Base-by-base conservation (phyloP, 306 rosid species). In the Prunus dulcis region DNA sequence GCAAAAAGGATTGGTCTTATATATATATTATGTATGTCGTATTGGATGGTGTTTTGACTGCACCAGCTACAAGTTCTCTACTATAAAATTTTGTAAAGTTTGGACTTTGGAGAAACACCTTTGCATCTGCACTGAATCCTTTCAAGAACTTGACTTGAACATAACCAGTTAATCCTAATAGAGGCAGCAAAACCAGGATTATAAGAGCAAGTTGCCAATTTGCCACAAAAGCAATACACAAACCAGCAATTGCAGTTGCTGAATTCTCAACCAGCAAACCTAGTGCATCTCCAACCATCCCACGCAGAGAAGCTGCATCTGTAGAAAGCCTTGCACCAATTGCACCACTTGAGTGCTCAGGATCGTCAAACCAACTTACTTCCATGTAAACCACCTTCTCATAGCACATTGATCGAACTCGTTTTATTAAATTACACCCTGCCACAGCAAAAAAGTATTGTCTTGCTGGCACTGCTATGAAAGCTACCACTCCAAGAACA, bases 211-310 rank as follows among this genome's bases (percentile, higher is more conserved):
- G 80, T 82, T 80, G 85, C 96, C 93, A 91, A 65, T 81, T 87
- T 68, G 98, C 87, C 60, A 51, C 76, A 51, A 90, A 93, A 71
- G 94, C 88, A 79, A 91, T 86, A 50, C 79, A 67, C 81, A 91
- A 76, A 65, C 90, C 96, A 55, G 89, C 78, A 79, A 88, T 68
- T 14, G 88, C 60, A 67, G 72, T 75, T 9, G 87, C 55, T 53
- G 61, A 70, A 73, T 89, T 91, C 80, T 93, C 91, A 47, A 89
- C 93, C 43, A 89, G 12, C 73, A 87, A 82, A 56, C 88, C 89
- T 18, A 93, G 87, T 14, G 96, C 85, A 76, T 93, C 98, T 15
- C 98, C 98, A 43, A 88, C n/a, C n/a, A n/a, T n/a, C n/a, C n/a
- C n/a, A n/a, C n/a, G n/a, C n/a, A n/a, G n/a, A n/a, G n/a, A n/a